Conservation (phyloP, 2,329 filamentous ascomycete genomes). For the Trichoderma aggressivum region DNA sequence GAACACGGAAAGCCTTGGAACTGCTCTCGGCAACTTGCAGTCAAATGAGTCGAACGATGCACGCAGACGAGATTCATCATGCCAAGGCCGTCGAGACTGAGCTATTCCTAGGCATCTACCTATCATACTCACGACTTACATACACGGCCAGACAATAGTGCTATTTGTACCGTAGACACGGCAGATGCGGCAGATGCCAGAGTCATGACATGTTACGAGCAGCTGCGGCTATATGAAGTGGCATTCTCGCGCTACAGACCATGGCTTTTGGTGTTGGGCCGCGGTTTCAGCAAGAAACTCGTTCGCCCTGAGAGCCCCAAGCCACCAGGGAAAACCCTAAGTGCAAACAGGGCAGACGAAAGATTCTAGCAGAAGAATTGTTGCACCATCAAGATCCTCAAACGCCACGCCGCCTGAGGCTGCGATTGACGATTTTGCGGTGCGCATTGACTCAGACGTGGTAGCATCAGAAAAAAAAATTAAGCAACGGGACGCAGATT, state of each 20-base stretch:
- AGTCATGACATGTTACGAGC: neutral
- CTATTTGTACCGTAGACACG: neutral
- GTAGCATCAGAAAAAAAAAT: neutral
- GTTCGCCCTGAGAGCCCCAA: neutral
- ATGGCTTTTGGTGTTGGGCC: neutral
- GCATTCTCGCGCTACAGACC: neutral
- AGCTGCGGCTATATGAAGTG: neutral
- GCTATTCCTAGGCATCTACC: neutral
- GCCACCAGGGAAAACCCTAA: neutral
- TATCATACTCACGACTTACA: neutral
- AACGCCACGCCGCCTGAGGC: neutral
- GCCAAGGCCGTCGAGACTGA: neutral
- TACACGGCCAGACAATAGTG: neutral
- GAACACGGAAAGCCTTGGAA: neutral
- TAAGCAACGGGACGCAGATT: neutral
- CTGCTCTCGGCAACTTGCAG: constrained; percentile 2
- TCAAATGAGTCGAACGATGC: neutral
- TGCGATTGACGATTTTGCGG: neutral
- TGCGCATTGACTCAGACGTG: neutral
- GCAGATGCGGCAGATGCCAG: neutral
- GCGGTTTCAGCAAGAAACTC: neutral
- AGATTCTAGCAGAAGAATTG: neutral
- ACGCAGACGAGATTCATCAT: neutral
- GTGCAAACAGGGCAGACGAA: neutral
- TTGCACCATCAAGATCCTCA: neutral